Evolutionary conservation across 179 eudicot species (phyloP).

Genomic region (Spergularia azorica): DNA sequence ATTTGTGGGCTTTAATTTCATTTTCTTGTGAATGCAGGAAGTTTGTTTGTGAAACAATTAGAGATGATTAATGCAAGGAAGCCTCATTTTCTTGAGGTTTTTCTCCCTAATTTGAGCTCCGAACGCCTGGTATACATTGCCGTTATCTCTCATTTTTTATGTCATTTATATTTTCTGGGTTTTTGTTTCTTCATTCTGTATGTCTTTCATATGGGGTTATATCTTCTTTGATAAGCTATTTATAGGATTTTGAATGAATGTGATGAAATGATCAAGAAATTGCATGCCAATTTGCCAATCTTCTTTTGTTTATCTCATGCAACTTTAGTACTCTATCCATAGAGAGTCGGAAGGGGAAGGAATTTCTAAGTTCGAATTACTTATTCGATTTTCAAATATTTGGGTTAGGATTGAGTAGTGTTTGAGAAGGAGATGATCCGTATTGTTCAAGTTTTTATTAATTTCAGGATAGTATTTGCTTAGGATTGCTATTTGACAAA

Average conservation of each 20-base stretch:
- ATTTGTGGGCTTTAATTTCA: not conserved
- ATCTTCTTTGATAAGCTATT: too few species aligned
- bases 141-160: not conserved
- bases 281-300: not conserved
- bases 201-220: not conserved
- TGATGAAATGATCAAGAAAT: not conserved
- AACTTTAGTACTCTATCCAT: not conserved
- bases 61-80: conserved; percentile 32
- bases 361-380: not conserved
- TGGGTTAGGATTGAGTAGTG: not conserved
- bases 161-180: not conserved
- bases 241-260: not conserved
- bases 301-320: not conserved
- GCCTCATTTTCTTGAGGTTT: conserved; percentile 63
- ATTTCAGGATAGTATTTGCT: too few species aligned
- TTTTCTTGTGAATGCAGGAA: not conserved
- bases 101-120: conserved; percentile 58
- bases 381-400: not conserved
- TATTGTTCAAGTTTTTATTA: not conserved
- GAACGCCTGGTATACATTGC: conserved; percentile 47
- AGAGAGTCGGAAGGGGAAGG: too few species aligned
- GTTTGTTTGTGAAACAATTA: not conserved
- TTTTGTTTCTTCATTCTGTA: not conserved
- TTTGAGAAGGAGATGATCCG: not conserved
- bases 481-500: too few species aligned